A percentile compares a stretch with the other conserved stretches of the same genome.
These are phyloP conservation scores for Rhizopogon vulgaris DNA, from an alignment of 768 basidiomycete species.

Conservation along the genomic window DNA sequence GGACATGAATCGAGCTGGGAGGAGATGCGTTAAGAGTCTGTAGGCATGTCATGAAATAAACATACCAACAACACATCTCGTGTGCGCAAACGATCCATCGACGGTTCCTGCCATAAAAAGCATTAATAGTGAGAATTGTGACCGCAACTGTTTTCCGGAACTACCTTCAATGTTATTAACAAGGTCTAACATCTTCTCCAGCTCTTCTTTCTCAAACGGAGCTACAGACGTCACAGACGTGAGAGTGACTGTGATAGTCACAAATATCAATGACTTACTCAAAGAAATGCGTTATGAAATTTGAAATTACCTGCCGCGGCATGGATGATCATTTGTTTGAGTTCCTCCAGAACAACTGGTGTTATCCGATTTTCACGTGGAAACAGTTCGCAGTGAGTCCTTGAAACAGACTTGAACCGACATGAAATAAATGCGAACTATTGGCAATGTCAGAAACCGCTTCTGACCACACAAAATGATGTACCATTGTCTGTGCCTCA, in stretches of 20 bases:
- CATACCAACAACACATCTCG: background rate
- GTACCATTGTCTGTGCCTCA: conserved; percentile 1
- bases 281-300: background rate
- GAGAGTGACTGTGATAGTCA: conserved; percentile 26
- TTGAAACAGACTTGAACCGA: background rate
- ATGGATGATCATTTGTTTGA: background rate
- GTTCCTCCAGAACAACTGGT: background rate
- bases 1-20: conserved; percentile 37
- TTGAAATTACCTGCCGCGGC: conserved; percentile 16
- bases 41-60: background rate
- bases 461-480: background rate
- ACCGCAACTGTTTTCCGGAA: background rate
- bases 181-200: conserved; percentile 30
- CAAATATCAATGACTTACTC: background rate
- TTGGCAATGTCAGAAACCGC: background rate
- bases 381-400: conserved; percentile 1
- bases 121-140: background rate
- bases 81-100: background rate
- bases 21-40: background rate
- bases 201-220: conserved; percentile 28
- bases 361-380: background rate
- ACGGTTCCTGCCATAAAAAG: background rate
- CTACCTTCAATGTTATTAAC: conserved; percentile 27
- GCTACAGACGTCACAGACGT: conserved; percentile 33
- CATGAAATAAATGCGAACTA: background rate